Evolutionary conservation across 2,329 filamentous ascomycete genomes (phyloP).

Genomic region (Byssochlamys sp.): DNA sequence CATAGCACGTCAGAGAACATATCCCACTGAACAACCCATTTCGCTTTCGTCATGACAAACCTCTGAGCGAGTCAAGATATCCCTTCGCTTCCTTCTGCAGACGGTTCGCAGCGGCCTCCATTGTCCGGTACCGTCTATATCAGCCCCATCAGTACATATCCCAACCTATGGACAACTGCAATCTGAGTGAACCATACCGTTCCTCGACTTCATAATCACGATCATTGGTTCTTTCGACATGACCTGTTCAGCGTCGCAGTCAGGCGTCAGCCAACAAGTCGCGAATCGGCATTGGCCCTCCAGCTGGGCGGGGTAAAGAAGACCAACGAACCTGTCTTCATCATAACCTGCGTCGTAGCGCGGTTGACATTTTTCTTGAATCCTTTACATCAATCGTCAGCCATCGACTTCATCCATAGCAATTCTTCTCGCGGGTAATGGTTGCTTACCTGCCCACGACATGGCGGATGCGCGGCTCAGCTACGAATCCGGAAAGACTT

Average conservation of each 20-base stretch:
- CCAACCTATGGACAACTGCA: not conserved
- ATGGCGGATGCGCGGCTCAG: slow-evolving; percentile 33
- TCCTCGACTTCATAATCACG: slow-evolving; percentile 98
- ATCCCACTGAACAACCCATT: not conserved
- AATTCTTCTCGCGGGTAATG: not conserved
- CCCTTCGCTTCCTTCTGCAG: slow-evolving; percentile 97
- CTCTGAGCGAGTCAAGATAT: slow-evolving; percentile 88
- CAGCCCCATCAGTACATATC: slow-evolving; percentile 9
- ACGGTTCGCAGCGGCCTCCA: slow-evolving; percentile 86
- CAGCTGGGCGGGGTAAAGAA: slow-evolving; percentile 8
- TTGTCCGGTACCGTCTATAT: slow-evolving; percentile 79
- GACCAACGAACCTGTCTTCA: slow-evolving; percentile 71
- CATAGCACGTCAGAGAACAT: not conserved
- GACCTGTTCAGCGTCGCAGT: slow-evolving; percentile 44
- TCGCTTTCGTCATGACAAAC: slow-evolving; percentile 35
- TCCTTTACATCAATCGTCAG: slow-evolving; percentile 38
- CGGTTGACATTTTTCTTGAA: slow-evolving; percentile 97
- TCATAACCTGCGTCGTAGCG: slow-evolving; percentile 98
- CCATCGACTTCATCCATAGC: slow-evolving; percentile 9
- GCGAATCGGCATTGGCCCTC: not conserved
- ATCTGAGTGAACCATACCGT: slow-evolving; percentile 44
- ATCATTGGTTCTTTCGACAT: slow-evolving; percentile 97
- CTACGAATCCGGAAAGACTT: not conserved
- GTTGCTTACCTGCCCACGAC: slow-evolving; percentile 60
- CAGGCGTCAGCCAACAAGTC: not conserved